Evolutionary conservation across 208 protist species (phyloP).

Genomic region (Balamuthia mandrillaris): DNA sequence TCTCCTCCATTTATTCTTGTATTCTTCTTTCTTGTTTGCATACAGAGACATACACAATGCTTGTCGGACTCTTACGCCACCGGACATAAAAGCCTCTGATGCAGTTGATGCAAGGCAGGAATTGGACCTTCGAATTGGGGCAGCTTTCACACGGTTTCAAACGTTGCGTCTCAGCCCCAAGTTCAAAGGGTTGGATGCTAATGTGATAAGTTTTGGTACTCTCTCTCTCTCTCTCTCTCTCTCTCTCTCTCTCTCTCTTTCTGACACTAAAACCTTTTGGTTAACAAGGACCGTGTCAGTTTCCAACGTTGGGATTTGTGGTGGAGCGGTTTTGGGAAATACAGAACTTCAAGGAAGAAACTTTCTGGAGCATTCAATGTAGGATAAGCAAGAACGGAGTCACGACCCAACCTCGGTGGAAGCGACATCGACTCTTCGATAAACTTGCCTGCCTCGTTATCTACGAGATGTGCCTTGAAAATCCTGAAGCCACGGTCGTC

Average conservation of each 20-base stretch:
- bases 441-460: slow-evolving; percentile 50
- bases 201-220: slow-evolving; percentile 59
- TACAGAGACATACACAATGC: slow-evolving; percentile 64
- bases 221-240: neutral
- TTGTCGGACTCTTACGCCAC: slow-evolving; percentile 49
- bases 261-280: slow-evolving; percentile 28
- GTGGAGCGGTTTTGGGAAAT: slow-evolving; percentile 75
- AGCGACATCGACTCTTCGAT: slow-evolving; percentile 78
- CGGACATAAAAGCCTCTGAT: slow-evolving; percentile 60
- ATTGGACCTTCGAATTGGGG: slow-evolving; percentile 86
- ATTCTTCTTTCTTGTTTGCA: neutral
- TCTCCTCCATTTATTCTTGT: neutral
- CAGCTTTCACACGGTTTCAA: slow-evolving; percentile 86
- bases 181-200: slow-evolving; percentile 48
- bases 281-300: slow-evolving; percentile 86
- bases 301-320: slow-evolving; percentile 92
- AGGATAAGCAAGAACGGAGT: neutral
- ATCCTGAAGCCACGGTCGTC: slow-evolving; percentile 60
- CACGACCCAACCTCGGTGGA: slow-evolving; percentile 58
- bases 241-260: neutral
- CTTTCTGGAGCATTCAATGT: neutral
- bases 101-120: slow-evolving; percentile 84
- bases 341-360: slow-evolving; percentile 59
- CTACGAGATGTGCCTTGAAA: slow-evolving; percentile 71
- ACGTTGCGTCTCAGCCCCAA: slow-evolving; percentile 66